Conservation (phyloP, 768 basidiomycete genomes). For the Heimioporus sp. region DNA sequence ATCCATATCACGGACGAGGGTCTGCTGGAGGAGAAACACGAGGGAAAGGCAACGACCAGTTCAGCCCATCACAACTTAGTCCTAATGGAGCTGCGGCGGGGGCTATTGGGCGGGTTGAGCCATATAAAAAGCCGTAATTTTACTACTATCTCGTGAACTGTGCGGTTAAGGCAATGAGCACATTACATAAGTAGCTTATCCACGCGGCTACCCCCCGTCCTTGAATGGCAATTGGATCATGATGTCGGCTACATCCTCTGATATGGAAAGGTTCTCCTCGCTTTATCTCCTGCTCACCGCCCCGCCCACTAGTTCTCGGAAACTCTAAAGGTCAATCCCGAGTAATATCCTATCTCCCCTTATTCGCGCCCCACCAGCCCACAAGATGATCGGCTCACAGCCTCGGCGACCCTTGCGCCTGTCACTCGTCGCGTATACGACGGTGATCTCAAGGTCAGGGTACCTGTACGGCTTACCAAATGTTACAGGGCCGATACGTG, state of each 20-base stretch:
- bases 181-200: too few relatives aligned
- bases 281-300: slow-evolving; percentile 6
- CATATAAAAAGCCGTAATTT: not conserved
- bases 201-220: too few relatives aligned
- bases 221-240: too few relatives aligned
- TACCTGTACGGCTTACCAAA: slow-evolving; percentile 95
- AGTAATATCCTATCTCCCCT: slow-evolving; percentile 8
- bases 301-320: slow-evolving; percentile 64
- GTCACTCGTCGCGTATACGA: slow-evolving; percentile 61
- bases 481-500: slow-evolving; percentile 85
- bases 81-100: too few relatives aligned
- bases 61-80: too few relatives aligned
- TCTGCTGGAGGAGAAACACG: too few relatives aligned
- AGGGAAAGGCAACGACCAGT: too few relatives aligned
- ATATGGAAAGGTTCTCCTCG: slow-evolving; percentile 72
- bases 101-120: too few relatives aligned
- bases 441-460: slow-evolving; percentile 33
- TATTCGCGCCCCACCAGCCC: slow-evolving; percentile 41
- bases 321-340: slow-evolving; percentile 72
- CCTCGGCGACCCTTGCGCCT: slow-evolving; percentile 81
- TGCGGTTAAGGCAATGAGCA: too few relatives aligned
- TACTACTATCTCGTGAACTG: too few relatives aligned
- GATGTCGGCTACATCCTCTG: slow-evolving; percentile 78
- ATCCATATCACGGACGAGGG: too few relatives aligned
- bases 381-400: slow-evolving; percentile 91